Conservation (phyloP, 2,329 filamentous ascomycete genomes). For the Cryphonectria carpinicola region DNA sequence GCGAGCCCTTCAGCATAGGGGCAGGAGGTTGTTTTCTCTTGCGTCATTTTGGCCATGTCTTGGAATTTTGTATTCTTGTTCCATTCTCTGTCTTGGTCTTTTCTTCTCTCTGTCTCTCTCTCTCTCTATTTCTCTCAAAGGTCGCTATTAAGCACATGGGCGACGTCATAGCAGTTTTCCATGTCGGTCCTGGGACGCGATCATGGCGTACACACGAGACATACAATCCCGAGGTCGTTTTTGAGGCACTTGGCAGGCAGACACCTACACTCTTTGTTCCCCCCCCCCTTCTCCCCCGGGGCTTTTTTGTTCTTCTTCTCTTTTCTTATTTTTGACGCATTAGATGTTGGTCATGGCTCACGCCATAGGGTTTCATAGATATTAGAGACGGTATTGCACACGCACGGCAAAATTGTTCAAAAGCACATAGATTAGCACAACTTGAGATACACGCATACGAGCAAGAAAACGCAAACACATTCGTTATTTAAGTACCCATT, state of each 20-base stretch:
- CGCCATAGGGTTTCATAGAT: neutral
- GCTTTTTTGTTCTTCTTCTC: neutral
- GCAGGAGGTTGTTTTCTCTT: neutral
- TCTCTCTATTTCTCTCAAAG: neutral
- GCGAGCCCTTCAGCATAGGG: neutral
- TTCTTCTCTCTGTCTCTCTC: neutral
- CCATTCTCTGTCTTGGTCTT: neutral
- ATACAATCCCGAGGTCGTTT: neutral
- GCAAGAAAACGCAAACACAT: neutral
- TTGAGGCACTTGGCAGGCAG: neutral
- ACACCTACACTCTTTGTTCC: neutral
- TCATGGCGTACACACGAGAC: neutral
- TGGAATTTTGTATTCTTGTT: too few species aligned
- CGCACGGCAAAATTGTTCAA: neutral
- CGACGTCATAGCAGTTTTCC: neutral
- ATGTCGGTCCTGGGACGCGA: neutral
- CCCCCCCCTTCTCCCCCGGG: too few species aligned
- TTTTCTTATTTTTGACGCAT: neutral
- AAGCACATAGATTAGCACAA: neutral
- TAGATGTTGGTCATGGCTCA: neutral
- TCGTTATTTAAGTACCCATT: neutral
- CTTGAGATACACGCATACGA: neutral
- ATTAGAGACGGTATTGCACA: neutral
- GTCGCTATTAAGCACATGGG: neutral
- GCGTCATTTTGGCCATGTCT: too few species aligned